phyloP scores from a whole-genome alignment of 2,329 filamentous ascomycete species.

The Sporothrix inflata region DNA sequence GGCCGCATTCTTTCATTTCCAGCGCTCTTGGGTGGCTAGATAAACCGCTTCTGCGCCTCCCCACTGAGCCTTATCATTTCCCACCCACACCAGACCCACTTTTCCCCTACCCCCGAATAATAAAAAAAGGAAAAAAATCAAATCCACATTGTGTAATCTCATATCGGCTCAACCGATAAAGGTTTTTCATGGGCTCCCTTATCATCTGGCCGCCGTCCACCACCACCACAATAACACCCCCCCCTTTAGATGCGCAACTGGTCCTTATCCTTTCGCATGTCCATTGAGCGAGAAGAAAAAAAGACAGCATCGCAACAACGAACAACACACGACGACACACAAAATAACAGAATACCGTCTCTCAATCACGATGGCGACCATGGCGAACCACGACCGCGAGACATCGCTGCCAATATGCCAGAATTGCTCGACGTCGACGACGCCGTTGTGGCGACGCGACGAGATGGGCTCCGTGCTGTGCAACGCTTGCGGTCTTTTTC shows the following conservation, averaged over 20 bases:
- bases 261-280: slow-evolving; percentile 25
- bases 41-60: slow-evolving; percentile 20
- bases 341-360: not conserved
- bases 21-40: slow-evolving; percentile 21
- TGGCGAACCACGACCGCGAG: slow-evolving; percentile 60
- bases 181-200: slow-evolving; percentile 34
- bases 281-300: slow-evolving; percentile 26
- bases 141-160: slow-evolving; percentile 35
- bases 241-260: slow-evolving; percentile 23
- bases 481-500: slow-evolving; percentile 96
- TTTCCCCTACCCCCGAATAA: slow-evolving; percentile 32
- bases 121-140: slow-evolving; percentile 29
- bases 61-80: slow-evolving; percentile 33
- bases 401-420: slow-evolving; percentile 88
- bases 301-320: slow-evolving; percentile 7
- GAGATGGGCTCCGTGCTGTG: slow-evolving; percentile 94
- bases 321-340: not conserved
- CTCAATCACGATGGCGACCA: slow-evolving; percentile 49
- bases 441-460: slow-evolving; percentile 95
- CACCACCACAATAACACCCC: slow-evolving; percentile 24
- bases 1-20: slow-evolving; percentile 19
- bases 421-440: slow-evolving; percentile 94
- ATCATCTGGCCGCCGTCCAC: slow-evolving; percentile 34
- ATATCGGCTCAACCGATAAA: slow-evolving; percentile 36
- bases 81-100: slow-evolving; percentile 27